These are phyloP conservation scores for Trametes cinnabarina DNA, from an alignment of 768 basidiomycete species.

Conservation along the genomic window DNA sequence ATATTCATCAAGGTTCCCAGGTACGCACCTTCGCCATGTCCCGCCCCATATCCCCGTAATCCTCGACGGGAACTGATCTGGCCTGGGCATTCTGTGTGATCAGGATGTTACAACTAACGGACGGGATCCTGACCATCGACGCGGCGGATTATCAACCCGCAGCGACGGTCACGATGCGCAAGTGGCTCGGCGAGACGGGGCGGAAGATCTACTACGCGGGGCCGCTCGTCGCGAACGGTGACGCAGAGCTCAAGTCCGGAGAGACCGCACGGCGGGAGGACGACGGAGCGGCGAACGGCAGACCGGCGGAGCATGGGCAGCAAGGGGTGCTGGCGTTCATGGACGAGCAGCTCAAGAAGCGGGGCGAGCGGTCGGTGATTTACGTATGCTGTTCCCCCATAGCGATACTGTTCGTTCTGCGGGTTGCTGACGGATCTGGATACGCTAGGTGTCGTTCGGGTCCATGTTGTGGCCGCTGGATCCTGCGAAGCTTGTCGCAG, in stretches of 20 bases:
- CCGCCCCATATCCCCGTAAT: too few relatives aligned
- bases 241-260: background rate
- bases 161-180: background rate
- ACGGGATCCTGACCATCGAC: background rate
- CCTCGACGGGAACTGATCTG: background rate
- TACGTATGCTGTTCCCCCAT: slow-evolving; percentile 11
- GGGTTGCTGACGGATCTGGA: background rate
- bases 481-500: slow-evolving; percentile 10
- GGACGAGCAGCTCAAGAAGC: background rate
- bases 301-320: background rate
- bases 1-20: background rate
- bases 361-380: slow-evolving; percentile 18
- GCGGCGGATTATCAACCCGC: slow-evolving; percentile 13
- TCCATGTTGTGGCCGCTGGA: slow-evolving; percentile 19
- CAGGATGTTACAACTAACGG: background rate
- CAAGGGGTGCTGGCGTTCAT: slow-evolving; percentile 18
- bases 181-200: slow-evolving; percentile 3
- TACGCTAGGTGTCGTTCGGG: slow-evolving; percentile 19
- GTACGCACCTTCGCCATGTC: background rate
- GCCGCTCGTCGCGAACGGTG: slow-evolving; percentile 10
- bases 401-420: too few relatives aligned
- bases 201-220: slow-evolving; percentile 11
- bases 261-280: background rate
- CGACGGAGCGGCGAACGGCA: background rate
- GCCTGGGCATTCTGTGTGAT: background rate